Evolutionary conservation across 495 filamentous ascomycete species (phyloP).

Genomic region (Lophiotrema nucula): DNA sequence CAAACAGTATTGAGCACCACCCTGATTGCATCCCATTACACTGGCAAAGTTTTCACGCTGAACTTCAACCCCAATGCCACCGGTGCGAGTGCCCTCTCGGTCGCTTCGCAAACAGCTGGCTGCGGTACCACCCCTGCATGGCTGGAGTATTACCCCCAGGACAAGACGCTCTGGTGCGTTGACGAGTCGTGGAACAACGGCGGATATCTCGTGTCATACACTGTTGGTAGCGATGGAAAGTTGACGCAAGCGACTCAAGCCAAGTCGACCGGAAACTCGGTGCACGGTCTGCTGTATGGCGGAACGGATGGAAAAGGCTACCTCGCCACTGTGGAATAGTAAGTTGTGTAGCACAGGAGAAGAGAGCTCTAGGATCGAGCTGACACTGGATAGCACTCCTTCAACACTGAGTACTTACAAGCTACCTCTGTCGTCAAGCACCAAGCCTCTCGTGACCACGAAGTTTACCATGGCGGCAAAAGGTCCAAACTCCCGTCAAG

Average conservation of each 20-base stretch:
- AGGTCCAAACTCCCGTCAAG: constrained; percentile 16
- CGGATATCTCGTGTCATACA: constrained; percentile 4
- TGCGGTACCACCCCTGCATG: constrained; percentile 6
- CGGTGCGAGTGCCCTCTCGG: constrained; percentile 4
- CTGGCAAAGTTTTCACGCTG: constrained; percentile 12
- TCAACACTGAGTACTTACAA: constrained; percentile 17
- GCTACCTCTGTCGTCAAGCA: constrained; percentile 4
- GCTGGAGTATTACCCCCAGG: constrained; percentile 8
- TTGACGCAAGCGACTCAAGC: constrained; percentile 7
- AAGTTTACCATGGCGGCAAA: constrained; percentile 10
- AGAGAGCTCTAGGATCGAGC: neutral
- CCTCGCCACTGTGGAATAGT: constrained; percentile 21
- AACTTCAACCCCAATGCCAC: constrained; percentile 1
- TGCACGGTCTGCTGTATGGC: constrained; percentile 11
- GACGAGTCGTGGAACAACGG: constrained; percentile 7
- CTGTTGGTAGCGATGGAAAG: constrained; percentile 7
- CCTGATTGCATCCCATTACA: constrained; percentile 19
- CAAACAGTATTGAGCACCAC: no score
- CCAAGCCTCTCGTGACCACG: neutral
- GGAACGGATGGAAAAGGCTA: constrained; percentile 13
- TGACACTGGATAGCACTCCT: neutral
- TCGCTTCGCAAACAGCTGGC: constrained; percentile 7
- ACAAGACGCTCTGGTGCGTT: constrained; percentile 4
- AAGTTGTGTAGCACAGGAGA: no score
- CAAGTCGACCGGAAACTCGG: neutral